Evolutionary conservation across 257 asterid genomes (phyloP).

Genomic region (Petunia axillaris): DNA sequence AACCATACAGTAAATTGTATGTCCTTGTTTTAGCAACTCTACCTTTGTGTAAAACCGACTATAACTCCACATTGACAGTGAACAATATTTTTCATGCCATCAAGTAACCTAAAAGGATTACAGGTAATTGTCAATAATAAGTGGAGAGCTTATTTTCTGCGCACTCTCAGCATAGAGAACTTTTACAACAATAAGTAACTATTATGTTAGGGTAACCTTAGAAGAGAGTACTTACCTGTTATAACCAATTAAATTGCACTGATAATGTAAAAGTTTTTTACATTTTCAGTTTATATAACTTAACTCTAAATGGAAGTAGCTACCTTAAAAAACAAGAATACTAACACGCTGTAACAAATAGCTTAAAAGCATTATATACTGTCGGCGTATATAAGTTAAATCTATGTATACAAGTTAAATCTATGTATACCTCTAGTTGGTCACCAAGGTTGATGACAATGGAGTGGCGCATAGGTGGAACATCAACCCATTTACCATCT

Average conservation of each 20-base stretch:
- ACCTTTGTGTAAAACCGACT: not conserved
- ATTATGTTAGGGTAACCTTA: too few relatives aligned
- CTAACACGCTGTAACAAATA: too few relatives aligned
- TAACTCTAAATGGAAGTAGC: too few relatives aligned
- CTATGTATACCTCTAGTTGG: slow-evolving; percentile 65
- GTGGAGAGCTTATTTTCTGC: too few relatives aligned
- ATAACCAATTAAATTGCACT: not conserved
- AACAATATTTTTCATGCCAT: not conserved
- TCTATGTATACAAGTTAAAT: not conserved
- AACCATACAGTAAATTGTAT: not conserved
- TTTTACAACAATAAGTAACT: too few relatives aligned
- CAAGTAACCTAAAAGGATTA: not conserved
- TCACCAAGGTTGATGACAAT: slow-evolving; percentile 71
- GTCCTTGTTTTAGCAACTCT: not conserved
- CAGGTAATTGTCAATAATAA: not conserved
- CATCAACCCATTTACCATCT: slow-evolving; percentile 73
- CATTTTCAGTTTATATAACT: too few relatives aligned
- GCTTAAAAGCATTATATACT: too few relatives aligned
- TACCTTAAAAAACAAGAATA: too few relatives aligned
- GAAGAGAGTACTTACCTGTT: too few relatives aligned
- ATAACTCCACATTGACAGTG: not conserved
- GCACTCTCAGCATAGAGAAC: too few relatives aligned
- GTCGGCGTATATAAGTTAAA: too few relatives aligned
- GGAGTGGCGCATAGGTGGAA: slow-evolving; percentile 79
- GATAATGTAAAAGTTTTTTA: not conserved